Evolutionary conservation across 2,329 filamentous ascomycete genomes (phyloP).

Genomic region (Venturia aucupariae): DNA sequence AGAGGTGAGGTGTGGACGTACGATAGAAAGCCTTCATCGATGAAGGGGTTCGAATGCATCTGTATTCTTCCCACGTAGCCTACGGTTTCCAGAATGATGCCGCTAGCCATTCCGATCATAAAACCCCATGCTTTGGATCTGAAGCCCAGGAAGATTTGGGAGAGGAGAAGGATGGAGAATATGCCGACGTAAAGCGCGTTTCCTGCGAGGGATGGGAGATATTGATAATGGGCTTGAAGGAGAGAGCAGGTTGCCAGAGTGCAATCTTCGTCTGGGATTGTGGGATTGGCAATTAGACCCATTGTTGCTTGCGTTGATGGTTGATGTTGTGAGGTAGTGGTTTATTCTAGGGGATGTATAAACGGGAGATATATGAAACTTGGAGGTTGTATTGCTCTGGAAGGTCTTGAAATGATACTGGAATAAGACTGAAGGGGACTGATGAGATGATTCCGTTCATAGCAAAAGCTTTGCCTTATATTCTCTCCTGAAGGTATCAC

Average conservation of each 20-base stretch:
- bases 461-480: background rate
- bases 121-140: conserved; percentile 48
- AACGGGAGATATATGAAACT: background rate
- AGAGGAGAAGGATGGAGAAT: conserved; percentile 40
- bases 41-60: conserved; percentile 45
- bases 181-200: conserved; percentile 45
- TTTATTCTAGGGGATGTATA: background rate
- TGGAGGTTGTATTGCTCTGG: background rate
- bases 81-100: conserved; percentile 41
- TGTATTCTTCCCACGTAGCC: conserved; percentile 49
- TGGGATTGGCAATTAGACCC: background rate
- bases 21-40: conserved; percentile 40
- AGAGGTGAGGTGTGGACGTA: conserved; percentile 26
- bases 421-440: background rate
- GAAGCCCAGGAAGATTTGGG: conserved; percentile 41
- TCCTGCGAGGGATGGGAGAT: conserved; percentile 42
- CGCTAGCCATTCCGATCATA: conserved; percentile 39
- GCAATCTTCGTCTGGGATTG: conserved; percentile 19
- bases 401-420: background rate
- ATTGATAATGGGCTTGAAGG: conserved; percentile 43
- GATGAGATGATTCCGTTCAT: background rate
- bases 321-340: background rate
- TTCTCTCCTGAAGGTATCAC: background rate
- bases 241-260: conserved; percentile 35
- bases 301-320: background rate